Conservation (phyloP, 331 rosid species). For the Malus hybrid region DNA sequence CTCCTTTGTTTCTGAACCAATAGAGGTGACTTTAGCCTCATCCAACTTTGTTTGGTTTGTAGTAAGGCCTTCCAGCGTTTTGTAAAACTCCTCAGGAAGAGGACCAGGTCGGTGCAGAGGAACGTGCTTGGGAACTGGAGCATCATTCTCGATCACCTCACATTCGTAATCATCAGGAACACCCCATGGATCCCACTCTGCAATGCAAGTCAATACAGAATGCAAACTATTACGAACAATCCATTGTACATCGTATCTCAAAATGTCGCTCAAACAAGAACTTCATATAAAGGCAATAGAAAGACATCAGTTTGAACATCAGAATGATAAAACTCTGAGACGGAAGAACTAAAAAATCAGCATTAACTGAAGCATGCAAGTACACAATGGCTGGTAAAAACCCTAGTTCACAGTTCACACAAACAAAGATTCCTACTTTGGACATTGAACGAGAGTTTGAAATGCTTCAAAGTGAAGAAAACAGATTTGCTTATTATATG, state of each 20-base stretch:
- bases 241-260: background rate
- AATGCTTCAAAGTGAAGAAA: background rate
- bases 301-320: background rate
- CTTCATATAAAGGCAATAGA: background rate
- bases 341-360: background rate
- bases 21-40: slow-evolving; percentile 24
- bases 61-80: slow-evolving; percentile 38
- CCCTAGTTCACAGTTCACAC: background rate
- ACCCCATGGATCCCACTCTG: slow-evolving; percentile 97
- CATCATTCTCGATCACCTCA: slow-evolving; percentile 82
- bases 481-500: background rate
- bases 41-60: slow-evolving; percentile 28
- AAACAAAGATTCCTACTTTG: background rate
- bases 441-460: background rate
- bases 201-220: slow-evolving; percentile 18
- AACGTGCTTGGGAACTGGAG: slow-evolving; percentile 81
- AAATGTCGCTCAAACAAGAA: background rate
- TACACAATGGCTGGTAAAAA: background rate
- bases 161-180: slow-evolving; percentile 71
- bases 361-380: background rate
- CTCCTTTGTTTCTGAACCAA: slow-evolving; percentile 41
- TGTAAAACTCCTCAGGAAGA: slow-evolving; percentile 62
- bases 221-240: background rate
- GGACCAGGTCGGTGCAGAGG: slow-evolving; percentile 81
- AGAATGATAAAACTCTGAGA: background rate